Percentiles rank a stretch among this genome's conserved stretches.
phyloP scores from a whole-genome alignment of 345 rosid genomes.

The Rhizophora apiculata region DNA sequence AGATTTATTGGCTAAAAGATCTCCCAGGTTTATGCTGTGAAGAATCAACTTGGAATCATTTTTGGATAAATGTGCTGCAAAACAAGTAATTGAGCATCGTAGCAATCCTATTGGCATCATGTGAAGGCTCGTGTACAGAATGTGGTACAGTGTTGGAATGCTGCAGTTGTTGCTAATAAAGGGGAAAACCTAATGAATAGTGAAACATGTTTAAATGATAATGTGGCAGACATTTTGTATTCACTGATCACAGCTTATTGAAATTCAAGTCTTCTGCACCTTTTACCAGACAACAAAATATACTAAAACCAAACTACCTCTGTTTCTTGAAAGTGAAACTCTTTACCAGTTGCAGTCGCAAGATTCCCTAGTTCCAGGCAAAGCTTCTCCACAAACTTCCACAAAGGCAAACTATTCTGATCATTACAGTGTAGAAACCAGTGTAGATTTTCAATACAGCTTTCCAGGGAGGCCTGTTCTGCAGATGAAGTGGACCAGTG shows the following conservation, averaged over 20 bases:
- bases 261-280: background rate
- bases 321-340: slow-evolving; percentile 48
- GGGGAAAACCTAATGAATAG: slow-evolving; percentile 50
- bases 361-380: slow-evolving; percentile 43
- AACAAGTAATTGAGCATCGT: slow-evolving; percentile 67
- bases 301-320: slow-evolving; percentile 42
- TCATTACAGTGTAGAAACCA: slow-evolving; percentile 32
- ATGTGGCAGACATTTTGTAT: slow-evolving; percentile 8
- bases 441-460: slow-evolving; percentile 43
- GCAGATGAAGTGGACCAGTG: slow-evolving; percentile 17
- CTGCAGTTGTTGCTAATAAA: slow-evolving; percentile 45
- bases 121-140: slow-evolving; percentile 51
- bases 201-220: slow-evolving; percentile 19
- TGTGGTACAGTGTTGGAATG: slow-evolving; percentile 53
- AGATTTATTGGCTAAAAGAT: slow-evolving; percentile 29
- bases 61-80: slow-evolving; percentile 56
- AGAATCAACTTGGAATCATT: slow-evolving; percentile 52
- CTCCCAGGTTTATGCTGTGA: slow-evolving; percentile 36
- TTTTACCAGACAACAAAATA: background rate
- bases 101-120: slow-evolving; percentile 77
- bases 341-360: slow-evolving; percentile 34
- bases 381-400: slow-evolving; percentile 41
- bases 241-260: background rate
- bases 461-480: slow-evolving; percentile 31
- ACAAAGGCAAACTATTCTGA: slow-evolving; percentile 21